Evolutionary conservation across 129 eudicot species (phyloP).

Genomic region (Flaveria sonorensis): DNA sequence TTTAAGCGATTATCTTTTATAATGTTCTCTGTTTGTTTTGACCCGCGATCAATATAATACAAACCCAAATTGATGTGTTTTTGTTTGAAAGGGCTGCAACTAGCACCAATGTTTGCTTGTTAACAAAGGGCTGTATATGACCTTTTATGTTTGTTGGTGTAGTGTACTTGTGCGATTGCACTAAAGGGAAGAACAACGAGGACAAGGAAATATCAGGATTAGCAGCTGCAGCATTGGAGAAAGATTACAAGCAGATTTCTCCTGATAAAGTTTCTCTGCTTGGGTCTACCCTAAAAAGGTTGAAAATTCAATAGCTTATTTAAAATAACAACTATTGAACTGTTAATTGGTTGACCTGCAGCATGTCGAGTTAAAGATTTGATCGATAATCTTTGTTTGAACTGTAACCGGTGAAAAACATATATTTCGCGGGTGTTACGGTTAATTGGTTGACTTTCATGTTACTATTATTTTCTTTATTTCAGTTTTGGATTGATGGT

Average conservation of each 20-base stretch:
- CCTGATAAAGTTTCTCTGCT: too few species aligned
- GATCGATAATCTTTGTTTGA: too few species aligned
- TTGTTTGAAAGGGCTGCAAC: not conserved
- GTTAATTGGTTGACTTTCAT: too few species aligned
- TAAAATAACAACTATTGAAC: too few species aligned
- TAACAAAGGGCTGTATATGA: not conserved
- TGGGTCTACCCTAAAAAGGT: too few species aligned
- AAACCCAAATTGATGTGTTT: not conserved
- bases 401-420: too few species aligned
- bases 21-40: not conserved
- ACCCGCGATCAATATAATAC: not conserved
- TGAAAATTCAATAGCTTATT: too few species aligned
- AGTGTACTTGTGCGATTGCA: slow-evolving; percentile 75
- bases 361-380: too few species aligned
- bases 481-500: slow-evolving; percentile 25
- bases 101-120: not conserved
- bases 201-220: slow-evolving; percentile 70
- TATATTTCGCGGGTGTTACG: too few species aligned
- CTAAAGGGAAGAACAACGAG: slow-evolving; percentile 87
- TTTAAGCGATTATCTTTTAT: not conserved
- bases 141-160: slow-evolving; percentile 21
- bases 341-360: too few species aligned
- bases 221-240: slow-evolving; percentile 72
- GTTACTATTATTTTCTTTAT: not conserved
- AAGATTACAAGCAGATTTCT: too few species aligned